Base-by-base conservation (phyloP, 352 stramenopile genomes). In the Phytopythium helicoides region DNA sequence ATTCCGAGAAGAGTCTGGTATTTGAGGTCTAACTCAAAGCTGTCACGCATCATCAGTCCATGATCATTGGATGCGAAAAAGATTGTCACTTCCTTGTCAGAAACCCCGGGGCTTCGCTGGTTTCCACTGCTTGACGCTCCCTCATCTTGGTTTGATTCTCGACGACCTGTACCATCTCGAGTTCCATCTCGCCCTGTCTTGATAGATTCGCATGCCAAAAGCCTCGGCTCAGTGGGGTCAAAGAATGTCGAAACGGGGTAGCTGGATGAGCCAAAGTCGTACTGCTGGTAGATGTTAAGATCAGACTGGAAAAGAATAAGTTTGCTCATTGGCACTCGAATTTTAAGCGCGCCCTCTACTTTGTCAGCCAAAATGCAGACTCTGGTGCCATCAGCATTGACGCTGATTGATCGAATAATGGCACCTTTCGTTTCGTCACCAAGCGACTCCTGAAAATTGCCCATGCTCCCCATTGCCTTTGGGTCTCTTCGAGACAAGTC, bases 61-160 rank as follows among this genome's bases (percentile, higher is more conserved):
- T 95, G 80, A 45, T 97, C 89, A 44, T 92, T 87, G 19, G 91
- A 97, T 7, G 87, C 91, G 62, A 98, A 97, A 38, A 96, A 71
- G n/a, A 95, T 88, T 3, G 77, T 94, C 47, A 97, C 76, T 61
- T 98, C 87, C 48, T 89, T 89, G 46, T 92, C 83, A 0, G 77
- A 77, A 7, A 78, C 42, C 10, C 70, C 69, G 25, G 19, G 72
- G 11, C 56, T 58, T 28, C 67, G 59, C 1, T 47, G 41, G 1
- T 23, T 21, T 19, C 33, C 28, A 23, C 56, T 52, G 25, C 38
- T 42, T 16, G 21, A 48, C 25, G 7, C 37, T 7, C 50, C 55
- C 10, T 60, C 60, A 7, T 78, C 72, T 19, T 28, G 9, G 16
- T 35, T 47, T 7, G 53, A 51, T 14, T 70, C 52, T 40, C 59